Percentiles rank a stretch among this genome's conserved stretches.
Evolutionary conservation across 768 basidiomycete genomes (phyloP).

Genomic region (Mycena metata): DNA sequence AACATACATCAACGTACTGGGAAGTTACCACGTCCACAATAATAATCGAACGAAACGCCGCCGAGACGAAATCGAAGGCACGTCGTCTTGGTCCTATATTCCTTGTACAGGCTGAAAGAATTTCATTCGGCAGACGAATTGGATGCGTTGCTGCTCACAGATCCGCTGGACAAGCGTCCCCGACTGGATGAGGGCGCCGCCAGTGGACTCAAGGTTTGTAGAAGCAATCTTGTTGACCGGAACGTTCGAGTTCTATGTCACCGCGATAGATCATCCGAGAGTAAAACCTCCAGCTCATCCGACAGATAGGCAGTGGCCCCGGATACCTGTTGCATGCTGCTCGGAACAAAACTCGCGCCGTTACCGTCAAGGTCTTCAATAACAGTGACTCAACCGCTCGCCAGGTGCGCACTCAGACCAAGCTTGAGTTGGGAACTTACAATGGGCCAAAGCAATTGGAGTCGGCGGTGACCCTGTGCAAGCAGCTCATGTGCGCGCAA

Average conservation of each 20-base stretch:
- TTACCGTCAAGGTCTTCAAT: slow-evolving; percentile 13
- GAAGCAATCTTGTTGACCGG: too few relatives aligned
- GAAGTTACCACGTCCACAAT: too few relatives aligned
- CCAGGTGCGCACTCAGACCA: neutral
- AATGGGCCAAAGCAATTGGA: slow-evolving; percentile 1
- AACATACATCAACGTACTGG: neutral
- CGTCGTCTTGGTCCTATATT: too few relatives aligned
- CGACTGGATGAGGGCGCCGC: too few relatives aligned
- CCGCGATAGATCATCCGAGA: slow-evolving; percentile 5
- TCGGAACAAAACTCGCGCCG: neutral
- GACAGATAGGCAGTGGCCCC: neutral
- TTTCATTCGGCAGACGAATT: neutral
- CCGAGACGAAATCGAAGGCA: too few relatives aligned
- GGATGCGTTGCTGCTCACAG: too few relatives aligned
- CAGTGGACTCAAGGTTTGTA: too few relatives aligned
- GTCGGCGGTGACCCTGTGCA: neutral
- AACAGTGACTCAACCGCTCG: neutral
- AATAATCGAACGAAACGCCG: neutral
- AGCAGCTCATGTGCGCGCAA: slow-evolving; percentile 4
- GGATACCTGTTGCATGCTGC: slow-evolving; percentile 19
- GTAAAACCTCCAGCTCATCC: slow-evolving; percentile 1
- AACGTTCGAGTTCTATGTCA: too few relatives aligned
- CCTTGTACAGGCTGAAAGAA: too few relatives aligned
- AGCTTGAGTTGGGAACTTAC: too few relatives aligned
- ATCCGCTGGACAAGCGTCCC: too few relatives aligned